A percentile compares a stretch with the other conserved stretches of the same genome.
Evolutionary conservation across 75 land plant species (phyloP).

Genomic region (Cryptomeria japonica): DNA sequence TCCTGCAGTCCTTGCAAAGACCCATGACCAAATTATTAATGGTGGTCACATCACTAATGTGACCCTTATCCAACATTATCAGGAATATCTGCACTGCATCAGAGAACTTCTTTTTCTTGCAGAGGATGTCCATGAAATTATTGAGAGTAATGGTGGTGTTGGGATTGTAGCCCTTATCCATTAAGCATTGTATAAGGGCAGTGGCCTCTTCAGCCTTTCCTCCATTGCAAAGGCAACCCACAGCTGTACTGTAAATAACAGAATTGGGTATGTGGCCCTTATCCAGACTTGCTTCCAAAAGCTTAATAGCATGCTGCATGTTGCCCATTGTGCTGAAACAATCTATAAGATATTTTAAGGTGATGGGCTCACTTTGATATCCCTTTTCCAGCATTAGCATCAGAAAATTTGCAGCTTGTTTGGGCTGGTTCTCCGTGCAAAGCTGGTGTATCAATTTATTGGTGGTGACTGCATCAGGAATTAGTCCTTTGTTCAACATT

Average conservation of each 20-base stretch:
- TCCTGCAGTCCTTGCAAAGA: constrained; percentile 9
- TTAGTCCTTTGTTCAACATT: constrained; percentile 15
- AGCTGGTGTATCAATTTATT: constrained; percentile 12
- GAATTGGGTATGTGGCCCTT: constrained; percentile 17
- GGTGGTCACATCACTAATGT: constrained; percentile 11
- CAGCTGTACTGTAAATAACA: constrained; percentile 20
- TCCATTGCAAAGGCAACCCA: constrained; percentile 24
- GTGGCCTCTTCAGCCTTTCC: constrained; percentile 25
- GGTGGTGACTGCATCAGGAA: constrained; percentile 11
- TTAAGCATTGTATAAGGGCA: constrained; percentile 24
- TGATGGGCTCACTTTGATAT: constrained; percentile 12
- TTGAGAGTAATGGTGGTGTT: constrained; percentile 27
- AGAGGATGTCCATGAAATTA: constrained; percentile 27
- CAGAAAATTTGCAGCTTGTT: constrained; percentile 14
- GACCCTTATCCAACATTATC: constrained; percentile 26
- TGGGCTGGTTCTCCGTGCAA: constrained; percentile 16
- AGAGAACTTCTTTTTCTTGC: constrained; percentile 24
- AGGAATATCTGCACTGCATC: constrained; percentile 23
- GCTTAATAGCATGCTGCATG: constrained; percentile 12
- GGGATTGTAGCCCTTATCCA: constrained; percentile 12
- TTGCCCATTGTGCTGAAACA: constrained; percentile 19
- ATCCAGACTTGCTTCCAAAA: constrained; percentile 11
- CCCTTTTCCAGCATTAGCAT: constrained; percentile 17
- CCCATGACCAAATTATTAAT: constrained; percentile 12
- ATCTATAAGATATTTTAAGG: constrained; percentile 12